Percentiles rank a stretch among this genome's conserved stretches.
phyloP scores from a whole-genome alignment of 1,284 basidiomycete species.

The Mycena citricolor region DNA sequence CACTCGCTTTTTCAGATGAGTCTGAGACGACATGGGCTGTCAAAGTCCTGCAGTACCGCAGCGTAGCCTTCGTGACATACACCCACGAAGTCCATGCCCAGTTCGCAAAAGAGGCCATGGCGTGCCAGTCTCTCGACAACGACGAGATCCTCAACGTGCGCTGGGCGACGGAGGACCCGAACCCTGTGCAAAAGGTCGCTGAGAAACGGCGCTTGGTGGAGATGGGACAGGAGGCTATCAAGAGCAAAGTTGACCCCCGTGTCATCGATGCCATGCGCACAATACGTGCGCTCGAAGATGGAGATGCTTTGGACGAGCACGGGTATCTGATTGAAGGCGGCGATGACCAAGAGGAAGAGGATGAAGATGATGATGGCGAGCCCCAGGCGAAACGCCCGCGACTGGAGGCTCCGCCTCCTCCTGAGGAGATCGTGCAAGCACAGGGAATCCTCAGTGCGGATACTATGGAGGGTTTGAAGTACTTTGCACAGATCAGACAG shows the following conservation, averaged over 20 bases:
- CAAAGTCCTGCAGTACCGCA: conserved; percentile 90
- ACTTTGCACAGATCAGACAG: conserved; percentile 79
- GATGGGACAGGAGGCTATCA: conserved; percentile 82
- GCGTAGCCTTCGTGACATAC: conserved; percentile 97
- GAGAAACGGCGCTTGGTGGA: conserved; percentile 83
- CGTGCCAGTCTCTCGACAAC: conserved; percentile 95
- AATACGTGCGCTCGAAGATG: conserved; percentile 85
- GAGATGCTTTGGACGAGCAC: conserved; percentile 53
- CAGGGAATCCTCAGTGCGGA: conserved; percentile 72
- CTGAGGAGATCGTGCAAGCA: conserved; percentile 32
- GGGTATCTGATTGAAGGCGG: conserved; percentile 36
- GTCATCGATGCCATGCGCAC: conserved; percentile 86
- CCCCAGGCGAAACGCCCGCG: conserved; percentile 42
- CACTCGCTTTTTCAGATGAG: conserved; percentile 34
- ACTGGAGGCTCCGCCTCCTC: conserved; percentile 32
- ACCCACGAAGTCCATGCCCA: conserved; percentile 84
- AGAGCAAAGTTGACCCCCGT: conserved; percentile 77
- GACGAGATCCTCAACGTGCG: conserved; percentile 98
- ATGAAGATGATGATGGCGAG: conserved; percentile 36
- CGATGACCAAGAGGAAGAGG: conserved; percentile 33
- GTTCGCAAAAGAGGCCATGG: conserved; percentile 99
- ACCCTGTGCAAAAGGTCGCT: conserved; percentile 81
- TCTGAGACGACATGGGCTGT: conserved; percentile 49
- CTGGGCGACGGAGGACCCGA: conserved; percentile 97
- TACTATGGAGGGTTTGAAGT: conserved; percentile 82